These are phyloP conservation scores for Alternaria sp. DNA, from an alignment of 2,329 filamentous ascomycete species.

Conservation along the genomic window DNA sequence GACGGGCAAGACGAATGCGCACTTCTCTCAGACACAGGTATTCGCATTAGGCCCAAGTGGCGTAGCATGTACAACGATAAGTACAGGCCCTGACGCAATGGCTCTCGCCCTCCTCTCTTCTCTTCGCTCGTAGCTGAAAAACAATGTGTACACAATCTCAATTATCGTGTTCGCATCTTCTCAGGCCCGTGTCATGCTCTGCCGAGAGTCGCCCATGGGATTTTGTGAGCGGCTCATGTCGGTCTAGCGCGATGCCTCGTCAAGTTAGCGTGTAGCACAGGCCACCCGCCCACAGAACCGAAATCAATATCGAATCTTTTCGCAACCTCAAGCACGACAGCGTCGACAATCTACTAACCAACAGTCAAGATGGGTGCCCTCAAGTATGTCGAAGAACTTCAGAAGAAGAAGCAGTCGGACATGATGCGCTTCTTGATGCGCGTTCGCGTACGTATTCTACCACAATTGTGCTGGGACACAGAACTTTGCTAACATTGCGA, in stretches of 20 bases:
- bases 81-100: not conserved
- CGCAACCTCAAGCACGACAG: slow-evolving; percentile 29
- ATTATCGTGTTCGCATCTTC: not conserved
- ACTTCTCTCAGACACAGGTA: not conserved
- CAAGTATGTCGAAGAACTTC: slow-evolving; percentile 99
- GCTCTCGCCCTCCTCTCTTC: not conserved
- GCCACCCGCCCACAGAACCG: slow-evolving; percentile 27
- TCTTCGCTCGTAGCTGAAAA: fast-evolving
- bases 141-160: not conserved
- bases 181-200: slow-evolving; percentile 8
- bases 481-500: slow-evolving; percentile 41
- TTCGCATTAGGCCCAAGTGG: not conserved
- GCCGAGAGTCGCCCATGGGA: not conserved
- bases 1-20: not conserved
- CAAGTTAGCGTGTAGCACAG: slow-evolving; percentile 5
- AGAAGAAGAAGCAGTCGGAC: slow-evolving; percentile 99
- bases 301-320: slow-evolving; percentile 30
- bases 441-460: slow-evolving; percentile 62
- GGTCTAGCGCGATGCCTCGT: slow-evolving; percentile 3
- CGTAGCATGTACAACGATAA: not conserved
- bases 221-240: not conserved
- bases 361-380: slow-evolving; percentile 88
- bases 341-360: slow-evolving; percentile 47
- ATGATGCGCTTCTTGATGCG: slow-evolving; percentile 99
- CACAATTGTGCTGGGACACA: slow-evolving; percentile 8